Evolutionary conservation across 352 stramenopile genomes (phyloP), one percentile per base, ranked within the genome.

Genomic region (Phytophthora vignae): DNA sequence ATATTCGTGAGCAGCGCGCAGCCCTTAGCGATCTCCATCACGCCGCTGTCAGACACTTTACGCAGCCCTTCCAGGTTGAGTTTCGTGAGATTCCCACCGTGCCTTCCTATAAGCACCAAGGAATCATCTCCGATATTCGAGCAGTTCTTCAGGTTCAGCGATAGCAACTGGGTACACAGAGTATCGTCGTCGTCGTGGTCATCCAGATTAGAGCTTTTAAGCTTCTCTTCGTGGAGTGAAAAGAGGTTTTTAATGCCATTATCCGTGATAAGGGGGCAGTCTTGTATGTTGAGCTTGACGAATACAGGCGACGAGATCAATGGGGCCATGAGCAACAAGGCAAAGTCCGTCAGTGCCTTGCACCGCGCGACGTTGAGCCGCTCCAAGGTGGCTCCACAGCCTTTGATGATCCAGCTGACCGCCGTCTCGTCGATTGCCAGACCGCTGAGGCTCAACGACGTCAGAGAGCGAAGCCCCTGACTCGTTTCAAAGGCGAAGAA

Each of bases 401-500:
- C 87, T 57, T 86, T 86, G 9, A 76, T 71, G 59, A 94, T 90
- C 87, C 87, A 94, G 55, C 84, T 93, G 14, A 90, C 76, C 2
- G 73, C 81, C 0, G 85, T 90, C 64, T 93, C 87, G 27, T 94
- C 84, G 42, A 94, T 75, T 21, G 27, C 55, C 0, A 93, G 64
- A 0, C 76, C 83, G 0, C 73, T 73, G 1, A 93, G 60, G 52
- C 88, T 79, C 21, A 93, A 67, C 0, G 38, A 66, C 6, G 40
- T 56, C 0, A 94, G 64, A 1, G 71, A 64, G 1, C 38, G 50
- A 15, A 93, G 64, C 0, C 70, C 74, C 0, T 15, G 7, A 21
- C 82, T 91, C 14, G 64, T 81, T 27, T 91, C 87, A 69, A 94
- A 92, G 1, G 77, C 78, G 55, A 94, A 92, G 56, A 94, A 94